These are phyloP conservation scores for Psilocybe subaeruginosa DNA, from an alignment of 768 basidiomycete genomes.

Conservation along the genomic window DNA sequence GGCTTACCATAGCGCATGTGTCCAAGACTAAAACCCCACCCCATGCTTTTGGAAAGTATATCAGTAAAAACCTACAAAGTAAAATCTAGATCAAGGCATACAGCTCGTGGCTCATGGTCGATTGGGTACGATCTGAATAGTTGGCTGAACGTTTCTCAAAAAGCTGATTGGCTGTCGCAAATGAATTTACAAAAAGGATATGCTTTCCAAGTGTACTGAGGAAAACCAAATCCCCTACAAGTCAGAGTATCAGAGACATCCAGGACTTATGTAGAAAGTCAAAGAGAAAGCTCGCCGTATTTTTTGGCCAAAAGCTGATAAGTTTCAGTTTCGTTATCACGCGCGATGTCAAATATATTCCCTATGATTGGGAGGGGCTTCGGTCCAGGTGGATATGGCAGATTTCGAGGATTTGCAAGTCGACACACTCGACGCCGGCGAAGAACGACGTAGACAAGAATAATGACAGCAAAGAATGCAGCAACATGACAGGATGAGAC, in stretches of 20 bases:
- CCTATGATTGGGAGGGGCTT: constrained; percentile 54
- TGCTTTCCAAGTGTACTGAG: constrained; percentile 52
- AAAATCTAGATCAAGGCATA: constrained; percentile 23
- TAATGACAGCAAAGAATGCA: constrained; percentile 7
- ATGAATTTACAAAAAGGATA: constrained; percentile 40
- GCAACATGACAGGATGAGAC: not conserved
- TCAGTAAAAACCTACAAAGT: not conserved
- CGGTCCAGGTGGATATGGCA: constrained; percentile 59
- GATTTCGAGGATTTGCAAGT: constrained; percentile 26
- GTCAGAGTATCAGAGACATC: too few species aligned
- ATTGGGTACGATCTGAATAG: constrained; percentile 54
- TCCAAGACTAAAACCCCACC: constrained; percentile 55
- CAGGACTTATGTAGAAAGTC: not conserved
- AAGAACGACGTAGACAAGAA: constrained; percentile 11
- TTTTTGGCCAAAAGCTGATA: constrained; percentile 44
- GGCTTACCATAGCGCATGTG: constrained; percentile 50
- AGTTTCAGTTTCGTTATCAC: constrained; percentile 36
- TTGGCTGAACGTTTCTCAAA: constrained; percentile 59
- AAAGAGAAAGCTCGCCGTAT: constrained; percentile 36
- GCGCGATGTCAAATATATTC: constrained; percentile 51
- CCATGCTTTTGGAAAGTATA: constrained; percentile 24
- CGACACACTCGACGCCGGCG: constrained; percentile 13
- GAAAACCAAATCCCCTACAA: constrained; percentile 56
- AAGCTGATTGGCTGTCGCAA: constrained; percentile 50
- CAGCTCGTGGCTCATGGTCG: constrained; percentile 56